A percentile compares a stretch with the other conserved stretches of the same genome.
phyloP scores from a whole-genome alignment of 345 rosid species.

The Crucihimalaya himalaica region DNA sequence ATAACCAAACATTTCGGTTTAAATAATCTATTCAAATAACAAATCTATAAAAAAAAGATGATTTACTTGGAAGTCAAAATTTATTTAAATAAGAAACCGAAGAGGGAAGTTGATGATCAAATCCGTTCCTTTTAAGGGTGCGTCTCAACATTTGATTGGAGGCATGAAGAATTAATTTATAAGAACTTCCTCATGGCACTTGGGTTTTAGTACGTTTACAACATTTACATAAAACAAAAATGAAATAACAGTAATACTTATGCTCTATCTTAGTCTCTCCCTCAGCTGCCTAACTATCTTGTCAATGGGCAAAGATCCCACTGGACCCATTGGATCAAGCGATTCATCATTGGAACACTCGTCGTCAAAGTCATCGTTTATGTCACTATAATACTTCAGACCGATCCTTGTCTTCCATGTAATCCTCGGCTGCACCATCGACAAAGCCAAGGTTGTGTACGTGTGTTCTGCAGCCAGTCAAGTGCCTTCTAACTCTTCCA shows the following conservation, averaged over 20 bases:
- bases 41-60: no score
- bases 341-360: constrained; percentile 53
- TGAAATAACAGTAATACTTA: neutral
- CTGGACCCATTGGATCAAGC: constrained; percentile 38
- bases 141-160: neutral
- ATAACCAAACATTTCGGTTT: no score
- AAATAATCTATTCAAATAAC: no score
- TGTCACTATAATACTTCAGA: constrained; percentile 36
- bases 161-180: neutral
- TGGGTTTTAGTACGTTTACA: constrained; percentile 5
- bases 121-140: neutral
- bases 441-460: constrained; percentile 58
- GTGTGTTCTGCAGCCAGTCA: constrained; percentile 77
- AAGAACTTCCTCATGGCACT: neutral
- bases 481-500: constrained; percentile 69
- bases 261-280: constrained; percentile 27
- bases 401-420: constrained; percentile 34
- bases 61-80: no score
- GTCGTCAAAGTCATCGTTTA: constrained; percentile 46
- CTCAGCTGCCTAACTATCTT: constrained; percentile 50
- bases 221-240: constrained; percentile 19
- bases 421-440: constrained; percentile 45
- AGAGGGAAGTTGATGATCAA: neutral
- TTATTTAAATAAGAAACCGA: no score
- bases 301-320: constrained; percentile 71